Conservation (phyloP, 495 filamentous ascomycete genomes). For the Lophiotrema nucula region DNA sequence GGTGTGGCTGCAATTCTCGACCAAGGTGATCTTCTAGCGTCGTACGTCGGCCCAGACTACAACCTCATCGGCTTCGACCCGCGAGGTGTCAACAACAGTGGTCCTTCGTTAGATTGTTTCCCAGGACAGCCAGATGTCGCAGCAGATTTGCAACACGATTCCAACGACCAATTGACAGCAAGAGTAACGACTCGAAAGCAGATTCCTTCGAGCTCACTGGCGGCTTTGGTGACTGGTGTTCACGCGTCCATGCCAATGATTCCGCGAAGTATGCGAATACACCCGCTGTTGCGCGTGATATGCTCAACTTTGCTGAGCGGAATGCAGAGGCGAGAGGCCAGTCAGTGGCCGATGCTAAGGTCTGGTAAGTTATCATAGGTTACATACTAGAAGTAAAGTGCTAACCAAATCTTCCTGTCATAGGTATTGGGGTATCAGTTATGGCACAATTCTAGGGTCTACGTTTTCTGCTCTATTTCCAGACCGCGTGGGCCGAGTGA, state of each 20-base stretch:
- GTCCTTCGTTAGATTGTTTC: constrained; percentile 21
- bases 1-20: constrained; percentile 19
- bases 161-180: not conserved
- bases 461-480: constrained; percentile 55
- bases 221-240: not conserved
- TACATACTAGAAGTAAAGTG: too few species aligned
- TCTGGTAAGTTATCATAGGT: too few species aligned
- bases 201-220: constrained; percentile 1
- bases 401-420: too few species aligned
- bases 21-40: constrained; percentile 17
- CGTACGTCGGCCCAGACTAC: constrained; percentile 26
- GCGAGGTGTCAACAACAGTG: constrained; percentile 40
- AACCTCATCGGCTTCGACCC: constrained; percentile 58
- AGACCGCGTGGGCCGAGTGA: constrained; percentile 48
- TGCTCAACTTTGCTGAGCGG: constrained; percentile 50
- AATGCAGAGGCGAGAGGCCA: constrained; percentile 43
- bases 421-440: constrained; percentile 37
- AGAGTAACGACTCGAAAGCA: not conserved
- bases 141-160: not conserved
- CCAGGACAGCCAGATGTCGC: not conserved
- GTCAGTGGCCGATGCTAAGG: constrained; percentile 28
- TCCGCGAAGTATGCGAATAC: constrained; percentile 46
- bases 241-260: not conserved
- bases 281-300: constrained; percentile 48
- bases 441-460: constrained; percentile 36